phyloP scores from a whole-genome alignment of 768 basidiomycete genomes.

The Nidularia pulvinata region DNA sequence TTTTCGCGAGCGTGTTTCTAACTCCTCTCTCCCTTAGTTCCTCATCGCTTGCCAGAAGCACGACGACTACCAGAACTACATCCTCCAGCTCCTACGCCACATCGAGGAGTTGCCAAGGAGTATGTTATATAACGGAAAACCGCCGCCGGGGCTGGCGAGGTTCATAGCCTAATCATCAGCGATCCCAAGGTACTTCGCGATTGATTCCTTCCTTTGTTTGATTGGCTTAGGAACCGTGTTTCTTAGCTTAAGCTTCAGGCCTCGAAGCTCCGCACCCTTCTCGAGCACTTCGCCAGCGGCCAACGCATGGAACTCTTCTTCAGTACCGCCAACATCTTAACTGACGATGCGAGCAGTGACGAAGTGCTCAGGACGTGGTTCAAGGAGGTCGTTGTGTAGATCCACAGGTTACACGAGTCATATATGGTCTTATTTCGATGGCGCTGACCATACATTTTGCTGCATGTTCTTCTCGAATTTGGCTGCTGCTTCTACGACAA shows the following conservation, averaged over 20 bases:
- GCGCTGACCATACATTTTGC: not conserved
- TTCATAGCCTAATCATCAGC: no score
- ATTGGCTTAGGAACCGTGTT: no score
- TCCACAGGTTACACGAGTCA: constrained; percentile 53
- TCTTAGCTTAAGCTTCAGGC: constrained; percentile 54
- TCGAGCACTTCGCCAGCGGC: constrained; percentile 90
- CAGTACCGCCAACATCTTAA: constrained; percentile 69
- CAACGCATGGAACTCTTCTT: constrained; percentile 65
- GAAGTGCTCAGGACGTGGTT: constrained; percentile 79
- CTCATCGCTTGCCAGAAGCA: constrained; percentile 94
- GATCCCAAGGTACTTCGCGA: no score
- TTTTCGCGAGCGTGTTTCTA: not conserved
- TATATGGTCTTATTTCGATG: not conserved
- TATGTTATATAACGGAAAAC: constrained; percentile 54
- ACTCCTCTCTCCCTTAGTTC: constrained; percentile 35
- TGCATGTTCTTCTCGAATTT: constrained; percentile 67
- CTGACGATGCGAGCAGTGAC: constrained; percentile 75
- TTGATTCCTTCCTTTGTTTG: no score
- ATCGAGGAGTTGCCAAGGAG: no score
- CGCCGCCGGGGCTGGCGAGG: no score
- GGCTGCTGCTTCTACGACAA: constrained; percentile 79
- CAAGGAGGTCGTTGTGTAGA: constrained; percentile 53
- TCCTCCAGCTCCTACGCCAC: constrained; percentile 70
- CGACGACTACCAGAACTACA: constrained; percentile 82
- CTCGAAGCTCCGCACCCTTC: constrained; percentile 70